These are phyloP conservation scores for Amaranthus palmeri DNA, from an alignment of 148 eudicot genomes.

Conservation along the genomic window DNA sequence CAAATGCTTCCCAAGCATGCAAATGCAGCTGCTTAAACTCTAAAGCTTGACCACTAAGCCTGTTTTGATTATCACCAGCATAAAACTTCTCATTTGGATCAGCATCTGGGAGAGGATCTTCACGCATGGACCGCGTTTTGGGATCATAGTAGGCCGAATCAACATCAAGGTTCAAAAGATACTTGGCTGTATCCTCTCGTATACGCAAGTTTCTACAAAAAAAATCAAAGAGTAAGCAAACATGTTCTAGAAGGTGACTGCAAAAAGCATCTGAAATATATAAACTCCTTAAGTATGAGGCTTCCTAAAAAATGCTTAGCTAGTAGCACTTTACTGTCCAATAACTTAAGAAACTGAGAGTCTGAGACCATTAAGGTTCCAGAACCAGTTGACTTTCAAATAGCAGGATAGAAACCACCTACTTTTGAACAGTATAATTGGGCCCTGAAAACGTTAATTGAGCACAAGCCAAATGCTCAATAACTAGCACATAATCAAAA, in stretches of 20 bases:
- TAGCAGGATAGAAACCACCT: neutral
- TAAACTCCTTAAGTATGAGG: neutral
- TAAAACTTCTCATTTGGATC: constrained; percentile 87
- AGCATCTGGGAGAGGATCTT: constrained; percentile 95
- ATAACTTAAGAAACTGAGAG: neutral
- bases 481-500: neutral
- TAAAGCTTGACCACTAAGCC: constrained; percentile 89
- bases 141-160: constrained; percentile 92
- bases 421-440: neutral
- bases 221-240: neutral
- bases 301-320: neutral
- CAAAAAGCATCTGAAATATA: neutral
- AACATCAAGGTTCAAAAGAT: constrained; percentile 83
- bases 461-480: neutral
- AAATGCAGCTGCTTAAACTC: constrained; percentile 82
- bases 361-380: neutral
- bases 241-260: neutral
- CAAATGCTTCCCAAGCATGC: constrained; percentile 94
- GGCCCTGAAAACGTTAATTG: neutral
- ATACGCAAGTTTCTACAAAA: constrained; percentile 71
- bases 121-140: constrained; percentile 95
- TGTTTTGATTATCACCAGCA: constrained; percentile 78
- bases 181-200: constrained; percentile 93
- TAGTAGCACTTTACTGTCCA: neutral
- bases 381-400: neutral